Conservation (phyloP, 2,329 filamentous ascomycete genomes). For the Fusarium oligoseptatum region DNA sequence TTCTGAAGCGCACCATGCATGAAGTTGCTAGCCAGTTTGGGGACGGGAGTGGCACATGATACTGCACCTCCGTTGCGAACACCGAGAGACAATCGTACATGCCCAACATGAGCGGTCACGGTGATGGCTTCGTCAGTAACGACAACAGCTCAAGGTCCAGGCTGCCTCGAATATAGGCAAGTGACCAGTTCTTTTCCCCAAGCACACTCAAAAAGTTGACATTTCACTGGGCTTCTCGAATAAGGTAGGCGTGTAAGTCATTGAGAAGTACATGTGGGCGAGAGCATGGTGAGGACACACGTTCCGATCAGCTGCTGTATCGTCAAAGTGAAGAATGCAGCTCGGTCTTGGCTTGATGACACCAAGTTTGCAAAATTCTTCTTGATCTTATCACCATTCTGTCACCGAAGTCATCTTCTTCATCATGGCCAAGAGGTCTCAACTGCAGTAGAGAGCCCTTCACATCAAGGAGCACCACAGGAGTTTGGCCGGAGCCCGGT, state of each 20-base stretch:
- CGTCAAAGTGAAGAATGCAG: not conserved
- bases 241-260: slow-evolving; percentile 19
- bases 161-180: not conserved
- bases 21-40: slow-evolving; percentile 5
- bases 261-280: slow-evolving; percentile 18
- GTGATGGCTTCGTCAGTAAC: slow-evolving; percentile 32
- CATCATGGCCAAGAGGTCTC: no score
- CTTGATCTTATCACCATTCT: no score
- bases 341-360: not conserved
- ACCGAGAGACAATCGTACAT: slow-evolving; percentile 16
- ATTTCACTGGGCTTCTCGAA: slow-evolving; percentile 9
- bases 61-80: slow-evolving; percentile 27
- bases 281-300: slow-evolving; percentile 6
- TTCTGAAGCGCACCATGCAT: slow-evolving; percentile 3
- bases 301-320: not conserved
- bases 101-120: no score
- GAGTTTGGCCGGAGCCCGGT: slow-evolving; percentile 1
- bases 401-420: no score
- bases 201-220: slow-evolving; percentile 9
- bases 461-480: no score
- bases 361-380: not conserved
- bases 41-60: slow-evolving; percentile 21
- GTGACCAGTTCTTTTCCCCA: slow-evolving; percentile 12
- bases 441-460: no score
- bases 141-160: slow-evolving; percentile 14